Evolutionary conservation across 1,284 basidiomycete genomes (phyloP).

Genomic region (Irpex lacteus): DNA sequence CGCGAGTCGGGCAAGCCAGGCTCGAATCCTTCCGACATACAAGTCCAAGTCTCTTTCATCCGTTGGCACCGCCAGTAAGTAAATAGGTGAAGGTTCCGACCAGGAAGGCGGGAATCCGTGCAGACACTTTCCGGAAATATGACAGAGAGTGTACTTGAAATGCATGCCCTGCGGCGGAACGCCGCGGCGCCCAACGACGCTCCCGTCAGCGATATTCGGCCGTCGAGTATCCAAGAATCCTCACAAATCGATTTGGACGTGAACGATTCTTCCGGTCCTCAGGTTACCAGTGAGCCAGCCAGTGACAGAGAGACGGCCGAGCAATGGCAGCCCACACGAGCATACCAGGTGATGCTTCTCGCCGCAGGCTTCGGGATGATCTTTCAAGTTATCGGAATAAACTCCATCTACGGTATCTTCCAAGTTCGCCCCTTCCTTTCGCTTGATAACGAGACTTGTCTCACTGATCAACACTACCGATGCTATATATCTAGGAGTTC

Average conservation of each 20-base stretch:
- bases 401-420: conserved; percentile 37
- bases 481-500: conserved; percentile 31
- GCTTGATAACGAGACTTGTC: no score
- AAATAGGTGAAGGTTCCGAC: no score
- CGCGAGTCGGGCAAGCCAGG: no score
- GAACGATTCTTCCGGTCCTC: no score
- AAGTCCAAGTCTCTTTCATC: no score
- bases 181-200: not conserved
- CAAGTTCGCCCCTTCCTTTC: conserved; percentile 25
- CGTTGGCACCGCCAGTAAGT: no score
- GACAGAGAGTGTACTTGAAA: not conserved
- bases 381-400: conserved; percentile 44
- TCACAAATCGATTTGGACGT: not conserved
- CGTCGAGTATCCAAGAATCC: not conserved
- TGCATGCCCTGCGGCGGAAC: not conserved
- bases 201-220: not conserved
- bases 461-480: not conserved
- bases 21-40: no score
- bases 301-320: not conserved
- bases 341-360: conserved; percentile 37
- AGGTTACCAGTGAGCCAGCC: no score
- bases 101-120: no score
- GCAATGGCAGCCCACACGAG: conserved; percentile 21
- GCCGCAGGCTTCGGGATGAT: conserved; percentile 42
- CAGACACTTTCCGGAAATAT: not conserved